phyloP scores from a whole-genome alignment of 176 grass and related monocot species.

The Phoenix dactylifera region DNA sequence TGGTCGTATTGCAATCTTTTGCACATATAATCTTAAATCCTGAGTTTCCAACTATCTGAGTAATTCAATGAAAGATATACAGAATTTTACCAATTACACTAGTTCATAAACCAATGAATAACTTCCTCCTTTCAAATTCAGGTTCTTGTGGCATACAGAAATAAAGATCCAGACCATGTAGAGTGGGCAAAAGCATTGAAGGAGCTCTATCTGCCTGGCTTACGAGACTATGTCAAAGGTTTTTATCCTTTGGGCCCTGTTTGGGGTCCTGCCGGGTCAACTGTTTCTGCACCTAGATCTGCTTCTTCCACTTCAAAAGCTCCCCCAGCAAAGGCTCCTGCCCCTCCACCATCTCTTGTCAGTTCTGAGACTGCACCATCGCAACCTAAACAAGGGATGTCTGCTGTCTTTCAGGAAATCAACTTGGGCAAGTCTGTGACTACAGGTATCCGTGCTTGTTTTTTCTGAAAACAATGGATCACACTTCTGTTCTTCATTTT shows the following conservation, averaged over 20 bases:
- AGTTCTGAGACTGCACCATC: constrained; percentile 39
- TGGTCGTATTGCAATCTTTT: too few species aligned
- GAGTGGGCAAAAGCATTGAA: constrained; percentile 97
- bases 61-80: too few species aligned
- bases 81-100: too few species aligned
- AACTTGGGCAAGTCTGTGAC: constrained; percentile 64
- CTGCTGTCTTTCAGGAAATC: constrained; percentile 91
- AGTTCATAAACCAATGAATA: constrained; percentile 4
- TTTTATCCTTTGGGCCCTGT: constrained; percentile 74
- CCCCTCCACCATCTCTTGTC: constrained; percentile 69
- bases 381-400: constrained; percentile 75
- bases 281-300: constrained; percentile 20
- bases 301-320: constrained; percentile 48
- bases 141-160: constrained; percentile 95
- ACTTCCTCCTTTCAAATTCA: constrained; percentile 20
- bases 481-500: too few species aligned
- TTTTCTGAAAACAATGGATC: constrained; percentile 1
- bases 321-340: constrained; percentile 33
- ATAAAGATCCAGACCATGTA: constrained; percentile 83
- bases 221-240: constrained; percentile 93
- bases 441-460: constrained; percentile 27
- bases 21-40: too few species aligned
- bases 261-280: constrained; percentile 43
- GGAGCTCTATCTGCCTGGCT: constrained; percentile 70
- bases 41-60: too few species aligned